Evolutionary conservation across 257 asterid species (phyloP), one percentile per base, ranked within the genome.

Genomic region (Solanum dulcamara): DNA sequence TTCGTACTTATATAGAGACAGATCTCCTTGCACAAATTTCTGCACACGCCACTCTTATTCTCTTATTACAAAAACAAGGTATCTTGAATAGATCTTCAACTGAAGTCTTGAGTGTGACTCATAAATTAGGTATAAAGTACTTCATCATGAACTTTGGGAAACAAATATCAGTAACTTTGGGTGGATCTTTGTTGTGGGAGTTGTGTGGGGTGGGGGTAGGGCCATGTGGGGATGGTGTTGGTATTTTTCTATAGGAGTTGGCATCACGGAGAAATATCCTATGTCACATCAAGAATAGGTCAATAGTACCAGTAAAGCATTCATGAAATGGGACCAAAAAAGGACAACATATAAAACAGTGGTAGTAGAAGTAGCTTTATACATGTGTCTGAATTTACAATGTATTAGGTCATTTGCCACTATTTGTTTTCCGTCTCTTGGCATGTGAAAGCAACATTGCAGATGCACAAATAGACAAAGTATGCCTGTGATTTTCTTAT

Each of bases 381-480:
- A 46, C 48, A 60, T 5, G 60, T 11, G 59, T 50, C 26, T 53
- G 71, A 12, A 55, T 40, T 53, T 2, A 33, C 40, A 37, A 37
- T 37, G 40, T 37, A 37, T 37, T 37, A 37, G 40, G 40, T 37
- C 40, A 37, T 37, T 33, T 3, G 28, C 79, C 33, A 50, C 84
- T 66, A 12, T 53, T 77, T 38, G 80, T 85, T 85, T 10, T 33
- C 10, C 55, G 80, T 14, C n/a, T 55, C 51, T 60, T 59, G 84
- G 38, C 84, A 60, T 75, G 67, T 79, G 84, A 85, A 85, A 60
- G 68, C 84, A 60, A 85, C 84, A 59, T 24, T 77, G 40, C 30
- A 77, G 80, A 85, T 77, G 24, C 32, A 83, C 13, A 60, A 68
- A 1, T 14, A 18, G 68, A 85, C 83, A 57, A 85, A 60, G 44